Evolutionary conservation across 2,329 filamentous ascomycete genomes (phyloP).

Genomic region (Rachicladosporium sp.): DNA sequence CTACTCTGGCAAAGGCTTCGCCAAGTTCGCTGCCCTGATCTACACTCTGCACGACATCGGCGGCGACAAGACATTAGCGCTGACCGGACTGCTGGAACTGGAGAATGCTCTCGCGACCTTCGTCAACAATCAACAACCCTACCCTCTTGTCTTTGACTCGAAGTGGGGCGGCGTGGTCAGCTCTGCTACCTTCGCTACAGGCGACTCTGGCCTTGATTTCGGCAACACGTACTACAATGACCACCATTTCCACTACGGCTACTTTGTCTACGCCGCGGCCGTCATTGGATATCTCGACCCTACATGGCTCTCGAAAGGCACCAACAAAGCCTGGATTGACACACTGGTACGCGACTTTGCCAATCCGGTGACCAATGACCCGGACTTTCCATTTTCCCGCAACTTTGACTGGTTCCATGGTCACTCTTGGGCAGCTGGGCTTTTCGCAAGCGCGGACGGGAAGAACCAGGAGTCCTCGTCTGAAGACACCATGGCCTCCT

Average conservation of each 20-base stretch:
- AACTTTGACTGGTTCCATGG: constrained; percentile 91
- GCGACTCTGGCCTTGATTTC: constrained; percentile 64
- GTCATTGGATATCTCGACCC: constrained; percentile 71
- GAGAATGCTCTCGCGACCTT: constrained; percentile 37
- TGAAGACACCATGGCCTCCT: constrained; percentile 79
- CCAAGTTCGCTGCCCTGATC: constrained; percentile 32
- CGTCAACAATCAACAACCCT: constrained; percentile 31
- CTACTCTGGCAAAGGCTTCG: constrained; percentile 58
- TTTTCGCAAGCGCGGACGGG: constrained; percentile 59
- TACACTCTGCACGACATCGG: constrained; percentile 43
- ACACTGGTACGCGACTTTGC: constrained; percentile 71
- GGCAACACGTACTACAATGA: constrained; percentile 77
- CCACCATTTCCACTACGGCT: constrained; percentile 58
- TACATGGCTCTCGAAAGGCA: constrained; percentile 48
- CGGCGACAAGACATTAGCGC: constrained; percentile 38
- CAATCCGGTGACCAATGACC: constrained; percentile 60
- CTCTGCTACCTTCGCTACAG: constrained; percentile 64
- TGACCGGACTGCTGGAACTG: constrained; percentile 37
- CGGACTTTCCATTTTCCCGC: constrained; percentile 68
- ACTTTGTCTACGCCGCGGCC: constrained; percentile 78
- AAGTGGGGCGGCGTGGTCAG: constrained; percentile 74
- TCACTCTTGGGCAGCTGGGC: constrained; percentile 81
- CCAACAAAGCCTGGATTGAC: constrained; percentile 71
- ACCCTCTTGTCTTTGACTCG: constrained; percentile 42
- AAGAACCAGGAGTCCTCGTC: constrained; percentile 82